phyloP scores from a whole-genome alignment of 352 stramenopile species.

The Phytophthora tubulina region DNA sequence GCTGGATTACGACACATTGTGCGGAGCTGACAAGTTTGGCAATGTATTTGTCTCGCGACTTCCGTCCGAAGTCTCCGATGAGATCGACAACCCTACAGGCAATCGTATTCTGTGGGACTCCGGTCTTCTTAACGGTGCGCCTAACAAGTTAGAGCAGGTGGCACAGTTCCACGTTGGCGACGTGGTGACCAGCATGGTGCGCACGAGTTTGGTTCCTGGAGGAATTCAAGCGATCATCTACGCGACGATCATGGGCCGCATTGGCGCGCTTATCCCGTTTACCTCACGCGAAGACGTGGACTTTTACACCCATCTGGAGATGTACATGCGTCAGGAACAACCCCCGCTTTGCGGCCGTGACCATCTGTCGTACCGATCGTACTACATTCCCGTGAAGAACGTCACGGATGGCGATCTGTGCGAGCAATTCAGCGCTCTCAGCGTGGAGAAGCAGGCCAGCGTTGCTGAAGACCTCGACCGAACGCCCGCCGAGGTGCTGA shows the following conservation, averaged over 20 bases:
- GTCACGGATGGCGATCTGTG: slow-evolving; percentile 99
- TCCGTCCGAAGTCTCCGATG: slow-evolving; percentile 93
- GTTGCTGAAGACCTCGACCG: slow-evolving; percentile 97
- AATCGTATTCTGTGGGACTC: slow-evolving; percentile 98
- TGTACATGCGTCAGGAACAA: slow-evolving; percentile 93
- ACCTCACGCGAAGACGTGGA: slow-evolving; percentile 97
- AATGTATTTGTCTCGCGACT: slow-evolving; percentile 98
- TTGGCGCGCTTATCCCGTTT: slow-evolving; percentile 98
- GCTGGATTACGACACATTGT: slow-evolving; percentile 99
- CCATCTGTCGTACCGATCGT: slow-evolving; percentile 97
- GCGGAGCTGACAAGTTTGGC: slow-evolving; percentile 98
- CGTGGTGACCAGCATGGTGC: slow-evolving; percentile 97
- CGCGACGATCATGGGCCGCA: slow-evolving; percentile 96
- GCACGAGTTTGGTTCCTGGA: slow-evolving; percentile 95
- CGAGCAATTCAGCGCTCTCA: slow-evolving; percentile 95
- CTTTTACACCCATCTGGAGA: slow-evolving; percentile 99
- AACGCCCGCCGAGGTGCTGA: slow-evolving; percentile 97
- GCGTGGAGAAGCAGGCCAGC: slow-evolving; percentile 94
- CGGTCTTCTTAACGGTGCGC: slow-evolving; percentile 91
- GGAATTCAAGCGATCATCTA: slow-evolving; percentile 98
- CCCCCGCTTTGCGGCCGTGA: slow-evolving; percentile 96
- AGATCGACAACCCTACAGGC: slow-evolving; percentile 96
- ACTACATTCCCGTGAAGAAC: slow-evolving; percentile 98
- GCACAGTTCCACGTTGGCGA: slow-evolving; percentile 98
- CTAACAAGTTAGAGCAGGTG: slow-evolving; percentile 97